Base-by-base conservation (phyloP, 2,329 filamentous ascomycete genomes). In the Fusarium haematococcum region DNA sequence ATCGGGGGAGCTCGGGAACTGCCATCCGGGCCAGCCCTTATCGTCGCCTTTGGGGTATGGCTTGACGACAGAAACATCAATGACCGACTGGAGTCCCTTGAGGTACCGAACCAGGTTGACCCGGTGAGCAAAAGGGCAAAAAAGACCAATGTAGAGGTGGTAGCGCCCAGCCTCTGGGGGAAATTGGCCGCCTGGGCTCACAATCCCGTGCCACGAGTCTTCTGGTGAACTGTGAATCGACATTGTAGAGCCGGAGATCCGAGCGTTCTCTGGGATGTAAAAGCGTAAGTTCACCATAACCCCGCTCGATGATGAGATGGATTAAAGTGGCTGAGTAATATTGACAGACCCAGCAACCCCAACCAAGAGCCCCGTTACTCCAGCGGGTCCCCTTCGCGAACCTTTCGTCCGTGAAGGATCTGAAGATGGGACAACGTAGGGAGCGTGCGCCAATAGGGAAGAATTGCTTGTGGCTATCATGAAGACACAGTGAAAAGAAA, bases 71-170 rank as follows among this genome's bases (percentile, higher is more conserved):
- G 88, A 90, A 23, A 91, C 88, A 4, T 89, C 85, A 67, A 95
- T 89, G 71, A 94, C 85, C 50, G 92, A 89, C 68, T 95, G 91
- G 1, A 95, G 86, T 0, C 92, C 92, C 81, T 95, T 95, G 67
- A 95, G 85, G 70, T 91, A 88, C 59, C 93, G 89, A 16, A 93
- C 91, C 70, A 95, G 93, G 67, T 94, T 85, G 1, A 91, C 92
- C 59, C 93, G 88, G 79, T 95, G 93, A 23, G 93, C 92, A 89
- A 83, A 92, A 3, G 91, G 91, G 74, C 91, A 93, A 13, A 88
- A 88, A 11, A 86, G 85, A 33, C 90, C 88, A 64, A 91, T 81
- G 78, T 92, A 92, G 4, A 93, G 82, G 0, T 88, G 88, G 80
- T 92, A 92, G 39, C 91, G 88, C 65, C 85, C 87, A 60, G 85